Percentiles rank a stretch among this genome's conserved stretches.
These are phyloP conservation scores for Ampelomyces quisqualis DNA, from an alignment of 2,329 filamentous ascomycete genomes.

Conservation along the genomic window DNA sequence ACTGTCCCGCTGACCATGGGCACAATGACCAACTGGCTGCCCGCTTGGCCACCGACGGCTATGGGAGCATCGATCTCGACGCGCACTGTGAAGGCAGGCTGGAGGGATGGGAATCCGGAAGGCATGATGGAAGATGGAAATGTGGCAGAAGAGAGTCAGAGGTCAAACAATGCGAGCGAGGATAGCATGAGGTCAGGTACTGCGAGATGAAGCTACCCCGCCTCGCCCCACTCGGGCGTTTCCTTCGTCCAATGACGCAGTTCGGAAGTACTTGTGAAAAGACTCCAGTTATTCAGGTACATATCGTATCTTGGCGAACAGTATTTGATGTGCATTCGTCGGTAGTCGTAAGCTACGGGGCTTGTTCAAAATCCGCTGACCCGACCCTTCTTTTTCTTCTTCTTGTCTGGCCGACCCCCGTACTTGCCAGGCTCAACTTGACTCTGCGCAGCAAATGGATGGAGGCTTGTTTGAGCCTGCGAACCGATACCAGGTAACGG, in stretches of 20 bases:
- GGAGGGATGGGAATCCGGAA: conserved; percentile 34
- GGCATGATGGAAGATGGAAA: conserved; percentile 1
- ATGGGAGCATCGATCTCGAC: conserved; percentile 33
- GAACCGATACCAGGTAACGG: conserved; percentile 5
- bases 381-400: conserved; percentile 40
- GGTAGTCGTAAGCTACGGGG: too few species aligned
- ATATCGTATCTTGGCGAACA: too few species aligned
- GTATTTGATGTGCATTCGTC: too few species aligned
- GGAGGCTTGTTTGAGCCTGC: conserved; percentile 8
- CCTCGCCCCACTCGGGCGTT: conserved; percentile 16
- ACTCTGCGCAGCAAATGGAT: conserved; percentile 21
- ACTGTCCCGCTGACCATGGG: conserved; percentile 35
- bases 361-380: conserved; percentile 38
- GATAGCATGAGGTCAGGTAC: too few species aligned
- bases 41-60: conserved; percentile 26
- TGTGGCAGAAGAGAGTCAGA: too few species aligned
- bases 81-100: conserved; percentile 36
- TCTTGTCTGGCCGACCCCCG: conserved; percentile 36
- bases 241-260: conserved; percentile 11
- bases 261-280: too few species aligned
- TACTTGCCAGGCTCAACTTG: conserved; percentile 41
- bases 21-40: conserved; percentile 27
- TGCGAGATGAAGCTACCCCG: conserved; percentile 19
- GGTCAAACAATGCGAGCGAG: too few species aligned
- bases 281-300: too few species aligned